Evolutionary conservation across 2,329 filamentous ascomycete genomes (phyloP).

Genomic region (Verticillium tricorpus): DNA sequence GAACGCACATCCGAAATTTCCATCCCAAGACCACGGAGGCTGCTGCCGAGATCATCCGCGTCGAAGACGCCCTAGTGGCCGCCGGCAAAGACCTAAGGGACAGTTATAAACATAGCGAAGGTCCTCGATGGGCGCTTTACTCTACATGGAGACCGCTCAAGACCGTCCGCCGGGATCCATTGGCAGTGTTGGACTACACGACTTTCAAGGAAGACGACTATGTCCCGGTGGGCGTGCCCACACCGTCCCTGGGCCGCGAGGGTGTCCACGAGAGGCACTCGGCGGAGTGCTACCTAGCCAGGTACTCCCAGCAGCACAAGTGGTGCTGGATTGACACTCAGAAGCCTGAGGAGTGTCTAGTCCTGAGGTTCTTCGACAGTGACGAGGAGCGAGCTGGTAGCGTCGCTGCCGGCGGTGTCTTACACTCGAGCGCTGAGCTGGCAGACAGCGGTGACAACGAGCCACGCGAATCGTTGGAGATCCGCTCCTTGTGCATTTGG

Average conservation of each 20-base stretch:
- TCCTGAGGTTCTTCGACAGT: neutral
- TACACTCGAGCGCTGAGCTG: neutral
- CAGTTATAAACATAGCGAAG: slow-evolving; percentile 5
- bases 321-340: neutral
- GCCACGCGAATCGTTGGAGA: neutral
- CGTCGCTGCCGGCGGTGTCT: neutral
- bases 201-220: neutral
- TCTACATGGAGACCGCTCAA: slow-evolving; percentile 14
- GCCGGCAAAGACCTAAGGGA: slow-evolving; percentile 4
- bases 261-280: neutral
- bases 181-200: neutral
- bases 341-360: neutral
- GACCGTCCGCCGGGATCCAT: neutral
- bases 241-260: neutral
- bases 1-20: slow-evolving; percentile 20
- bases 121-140: slow-evolving; percentile 15
- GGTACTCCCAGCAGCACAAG: neutral
- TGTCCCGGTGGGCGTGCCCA: neutral
- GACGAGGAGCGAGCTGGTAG: neutral
- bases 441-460: neutral
- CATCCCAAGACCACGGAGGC: slow-evolving; percentile 15
- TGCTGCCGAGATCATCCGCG: slow-evolving; percentile 16
- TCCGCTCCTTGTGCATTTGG: neutral
- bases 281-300: neutral
- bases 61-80: slow-evolving; percentile 10